These are phyloP conservation scores for Cadophora sp. DNA, from an alignment of 2,329 filamentous ascomycete genomes.

Conservation along the genomic window DNA sequence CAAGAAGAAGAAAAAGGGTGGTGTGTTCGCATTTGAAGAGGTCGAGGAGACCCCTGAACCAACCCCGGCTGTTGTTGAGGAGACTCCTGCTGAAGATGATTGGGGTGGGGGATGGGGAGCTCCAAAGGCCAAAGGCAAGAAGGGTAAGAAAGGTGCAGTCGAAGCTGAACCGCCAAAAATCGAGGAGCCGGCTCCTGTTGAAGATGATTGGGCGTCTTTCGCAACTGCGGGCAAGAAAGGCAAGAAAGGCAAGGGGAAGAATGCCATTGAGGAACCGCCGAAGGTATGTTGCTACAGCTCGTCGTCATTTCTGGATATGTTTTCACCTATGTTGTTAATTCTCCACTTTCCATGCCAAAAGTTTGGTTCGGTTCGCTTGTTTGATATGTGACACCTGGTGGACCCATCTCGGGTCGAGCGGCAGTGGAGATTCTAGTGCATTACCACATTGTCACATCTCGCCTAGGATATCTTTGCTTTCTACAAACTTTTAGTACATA, in stretches of 20 bases:
- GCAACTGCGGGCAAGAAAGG: slow-evolving; percentile 47
- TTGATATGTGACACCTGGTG: slow-evolving; percentile 39
- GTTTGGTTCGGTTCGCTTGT: neutral
- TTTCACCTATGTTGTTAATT: neutral
- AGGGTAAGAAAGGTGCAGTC: slow-evolving; percentile 38
- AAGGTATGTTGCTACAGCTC: slow-evolving; percentile 36
- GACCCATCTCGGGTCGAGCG: slow-evolving; percentile 44
- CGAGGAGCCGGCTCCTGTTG: slow-evolving; percentile 38
- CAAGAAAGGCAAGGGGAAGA: slow-evolving; percentile 51
- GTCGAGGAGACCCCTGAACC: slow-evolving; percentile 38
- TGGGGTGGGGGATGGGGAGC: slow-evolving; percentile 57
- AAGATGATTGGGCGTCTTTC: slow-evolving; percentile 34
- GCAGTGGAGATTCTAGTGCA: slow-evolving; percentile 50
- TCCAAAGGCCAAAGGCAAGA: slow-evolving; percentile 58
- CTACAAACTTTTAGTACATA: neutral
- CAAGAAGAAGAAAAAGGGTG: slow-evolving; percentile 54
- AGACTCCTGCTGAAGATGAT: slow-evolving; percentile 50
- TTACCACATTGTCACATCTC: neutral
- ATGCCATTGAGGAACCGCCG: slow-evolving; percentile 38
- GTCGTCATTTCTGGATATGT: neutral
- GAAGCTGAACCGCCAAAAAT: slow-evolving; percentile 37
- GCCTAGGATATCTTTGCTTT: neutral
- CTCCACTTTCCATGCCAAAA: slow-evolving; percentile 7
- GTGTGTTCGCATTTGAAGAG: slow-evolving; percentile 33
- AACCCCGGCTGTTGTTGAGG: slow-evolving; percentile 37